Conservation (phyloP, 129 eudicot genomes). For the Tanacetum coccineum region DNA sequence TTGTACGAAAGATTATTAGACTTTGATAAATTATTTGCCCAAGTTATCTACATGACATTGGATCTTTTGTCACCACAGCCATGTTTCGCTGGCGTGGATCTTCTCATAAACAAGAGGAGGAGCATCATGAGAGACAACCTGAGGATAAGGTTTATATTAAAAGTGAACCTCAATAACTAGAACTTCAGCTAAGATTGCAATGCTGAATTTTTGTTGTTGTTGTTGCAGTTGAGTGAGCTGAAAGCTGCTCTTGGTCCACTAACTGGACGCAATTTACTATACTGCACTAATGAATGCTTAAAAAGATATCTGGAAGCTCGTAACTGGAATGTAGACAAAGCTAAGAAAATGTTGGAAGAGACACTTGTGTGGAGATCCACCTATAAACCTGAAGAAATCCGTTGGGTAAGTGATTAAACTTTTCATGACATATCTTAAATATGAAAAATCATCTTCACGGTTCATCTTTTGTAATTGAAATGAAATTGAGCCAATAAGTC, state of each 20-base stretch:
- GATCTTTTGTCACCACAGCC: slow-evolving; percentile 14
- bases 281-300: slow-evolving; percentile 57
- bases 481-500: too few relatives aligned
- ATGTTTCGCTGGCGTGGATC: slow-evolving; percentile 54
- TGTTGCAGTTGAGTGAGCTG: slow-evolving; percentile 43
- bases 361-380: slow-evolving; percentile 56
- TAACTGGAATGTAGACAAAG: slow-evolving; percentile 67
- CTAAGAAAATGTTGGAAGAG: slow-evolving; percentile 75
- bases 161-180: background rate
- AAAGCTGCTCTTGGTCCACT: slow-evolving; percentile 46
- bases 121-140: slow-evolving; percentile 39
- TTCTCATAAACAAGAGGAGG: slow-evolving; percentile 37
- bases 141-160: slow-evolving; percentile 39
- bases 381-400: slow-evolving; percentile 68
- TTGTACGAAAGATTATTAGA: background rate
- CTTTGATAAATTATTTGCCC: background rate
- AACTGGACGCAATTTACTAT: slow-evolving; percentile 40
- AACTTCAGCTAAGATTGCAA: background rate
- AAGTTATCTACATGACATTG: background rate
- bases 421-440: too few relatives aligned
- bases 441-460: too few relatives aligned
- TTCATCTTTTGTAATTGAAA: too few relatives aligned
- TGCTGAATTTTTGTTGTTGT: background rate
- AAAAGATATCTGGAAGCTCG: slow-evolving; percentile 70
- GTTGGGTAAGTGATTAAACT: slow-evolving; percentile 50